These are phyloP conservation scores for Liriodendron chinense DNA, from an alignment of 164 flowering plant species.

Conservation along the genomic window DNA sequence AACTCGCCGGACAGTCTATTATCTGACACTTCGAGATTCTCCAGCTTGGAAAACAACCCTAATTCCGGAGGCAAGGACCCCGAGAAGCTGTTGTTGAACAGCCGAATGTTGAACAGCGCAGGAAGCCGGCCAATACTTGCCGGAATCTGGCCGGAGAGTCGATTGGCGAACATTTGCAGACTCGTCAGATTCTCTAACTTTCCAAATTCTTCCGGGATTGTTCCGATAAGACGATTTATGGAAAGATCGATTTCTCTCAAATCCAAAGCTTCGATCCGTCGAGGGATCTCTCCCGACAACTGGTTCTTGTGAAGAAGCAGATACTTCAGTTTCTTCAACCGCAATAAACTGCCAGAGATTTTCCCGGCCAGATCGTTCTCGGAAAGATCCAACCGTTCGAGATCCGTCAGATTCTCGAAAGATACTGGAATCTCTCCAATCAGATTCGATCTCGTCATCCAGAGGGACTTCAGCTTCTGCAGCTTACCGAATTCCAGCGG, in stretches of 20 bases:
- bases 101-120: constrained; percentile 19
- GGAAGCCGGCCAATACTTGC: constrained; percentile 29
- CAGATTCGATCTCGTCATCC: constrained; percentile 39
- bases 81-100: constrained; percentile 37
- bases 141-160: constrained; percentile 49
- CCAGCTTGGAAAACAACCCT: constrained; percentile 35
- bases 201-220: constrained; percentile 57
- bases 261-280: constrained; percentile 26
- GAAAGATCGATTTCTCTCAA: constrained; percentile 50
- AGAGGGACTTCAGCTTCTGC: constrained; percentile 41
- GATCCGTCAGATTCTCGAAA: constrained; percentile 29
- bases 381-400: constrained; percentile 50
- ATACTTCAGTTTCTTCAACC: constrained; percentile 41
- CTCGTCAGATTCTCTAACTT: constrained; percentile 31
- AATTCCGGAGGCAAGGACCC: constrained; percentile 50
- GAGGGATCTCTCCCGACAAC: constrained; percentile 62
- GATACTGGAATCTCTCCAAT: constrained; percentile 63
- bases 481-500: constrained; percentile 48
- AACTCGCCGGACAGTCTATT: constrained; percentile 42
- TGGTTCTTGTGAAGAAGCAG: constrained; percentile 43
- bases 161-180: constrained; percentile 38
- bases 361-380: constrained; percentile 43
- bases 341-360: constrained; percentile 52
- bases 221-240: constrained; percentile 54
- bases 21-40: constrained; percentile 28